Base-by-base conservation (phyloP, 768 basidiomycete species). In the Neoboletus magnificus region DNA sequence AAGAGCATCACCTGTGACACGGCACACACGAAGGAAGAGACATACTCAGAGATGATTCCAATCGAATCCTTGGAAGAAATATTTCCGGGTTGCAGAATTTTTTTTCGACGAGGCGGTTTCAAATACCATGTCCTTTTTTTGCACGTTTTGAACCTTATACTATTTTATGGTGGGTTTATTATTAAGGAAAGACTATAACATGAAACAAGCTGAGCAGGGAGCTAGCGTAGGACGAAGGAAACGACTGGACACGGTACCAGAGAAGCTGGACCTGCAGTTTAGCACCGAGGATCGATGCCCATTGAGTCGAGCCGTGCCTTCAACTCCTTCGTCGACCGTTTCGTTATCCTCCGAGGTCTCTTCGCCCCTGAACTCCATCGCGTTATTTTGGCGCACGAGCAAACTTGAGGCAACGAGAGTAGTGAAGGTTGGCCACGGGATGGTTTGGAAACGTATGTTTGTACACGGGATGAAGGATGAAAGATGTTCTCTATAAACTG, bases 311-410 rank as follows among this genome's bases (percentile, higher is more conserved):
- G 49, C 11, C 55, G 55, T 18, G 41, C 42, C 39, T 36, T 62
- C 55, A 59, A 41, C 29, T 29, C 51, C 30, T 27, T 63, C 55
- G 39, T 54, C 4, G 59, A 55, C 12, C 27, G 37, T 36, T 50
- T 58, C n/a, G 47, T 53, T 50, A 61, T 52, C 43, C 37, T 52
- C 37, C 23, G 47, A n/a, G 42, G 41, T 20, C 12, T 54, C 57
- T 48, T 48, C 18, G 3, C 35, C 48, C 64, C 56, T 10, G 37
- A 43, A 27, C 30, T 36, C 15, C 57, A 55, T 48, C 53, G 55
- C 2, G 65, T 56, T 54, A 65, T 67, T 45, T 59, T 56, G 13
- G 56, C 60, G 52, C 65, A 66, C 30, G 62, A 55, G 60, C 62
- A 67, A 13, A 54, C 22, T 3, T 50, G 49, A 45, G 30, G 47